Percentiles rank a stretch among this genome's conserved stretches.
These are phyloP conservation scores for Ophiostoma triangulosporum DNA, from an alignment of 2,329 filamentous ascomycete species.

Conservation along the genomic window DNA sequence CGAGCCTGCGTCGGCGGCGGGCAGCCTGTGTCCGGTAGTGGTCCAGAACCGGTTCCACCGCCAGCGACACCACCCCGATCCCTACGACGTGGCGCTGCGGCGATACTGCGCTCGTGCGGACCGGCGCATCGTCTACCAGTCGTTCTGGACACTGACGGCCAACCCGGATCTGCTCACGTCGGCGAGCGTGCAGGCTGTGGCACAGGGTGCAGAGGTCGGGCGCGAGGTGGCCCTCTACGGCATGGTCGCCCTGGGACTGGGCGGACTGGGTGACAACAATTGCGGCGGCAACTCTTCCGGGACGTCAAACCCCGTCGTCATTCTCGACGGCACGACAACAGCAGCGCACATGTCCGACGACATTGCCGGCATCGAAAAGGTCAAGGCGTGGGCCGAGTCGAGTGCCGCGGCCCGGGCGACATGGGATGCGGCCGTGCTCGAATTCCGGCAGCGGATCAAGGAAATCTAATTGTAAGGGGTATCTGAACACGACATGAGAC, in stretches of 20 bases:
- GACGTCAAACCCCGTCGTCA: conserved; percentile 5
- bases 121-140: conserved; percentile 31
- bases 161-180: conserved; percentile 28
- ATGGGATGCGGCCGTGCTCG: conserved; percentile 9
- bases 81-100: conserved; percentile 47
- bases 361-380: conserved; percentile 27
- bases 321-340: conserved; percentile 19
- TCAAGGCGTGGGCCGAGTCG: conserved; percentile 25
- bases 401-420: background rate
- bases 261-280: conserved; percentile 25
- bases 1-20: background rate
- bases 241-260: conserved; percentile 32
- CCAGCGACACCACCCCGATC: conserved; percentile 27
- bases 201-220: conserved; percentile 24
- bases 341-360: conserved; percentile 36
- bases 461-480: background rate
- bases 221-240: conserved; percentile 31
- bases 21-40: conserved; percentile 34
- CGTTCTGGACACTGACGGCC: conserved; percentile 40
- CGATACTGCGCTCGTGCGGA: conserved; percentile 27
- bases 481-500: background rate
- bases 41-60: conserved; percentile 65
- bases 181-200: conserved; percentile 32
- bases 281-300: conserved; percentile 28
- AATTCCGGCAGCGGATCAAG: conserved; percentile 1